Evolutionary conservation across 352 stramenopile genomes (phyloP), one percentile per base, ranked within the genome.

Genomic region (Phytophthora fragariaefolia): DNA sequence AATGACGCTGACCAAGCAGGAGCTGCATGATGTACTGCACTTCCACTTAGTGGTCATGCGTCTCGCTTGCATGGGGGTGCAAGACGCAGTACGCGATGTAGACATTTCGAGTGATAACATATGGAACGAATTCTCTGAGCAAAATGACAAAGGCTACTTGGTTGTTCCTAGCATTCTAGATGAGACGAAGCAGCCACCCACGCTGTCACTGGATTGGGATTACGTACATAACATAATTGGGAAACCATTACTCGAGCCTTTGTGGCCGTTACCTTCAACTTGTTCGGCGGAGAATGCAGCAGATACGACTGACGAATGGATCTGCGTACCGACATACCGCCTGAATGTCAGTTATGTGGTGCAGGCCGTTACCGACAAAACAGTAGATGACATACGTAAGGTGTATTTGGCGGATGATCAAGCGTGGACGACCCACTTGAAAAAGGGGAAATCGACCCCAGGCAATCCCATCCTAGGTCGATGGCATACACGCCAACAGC

Each of bases 141-240:
- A 92, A 60, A 96, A 96, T 52, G 88, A 96, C 74, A 96, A 96
- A 49, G 88, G 88, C 3, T 96, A 96, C 55, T 45, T 96, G 28
- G 85, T 96, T 27, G 84, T 93, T 1, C 83, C 87, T 15, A 85
- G 78, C n/a, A 46, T 76, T 23, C 4, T 76, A 32, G 58, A 80
- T 55, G 55, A 70, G 6, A 57, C 71, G 5, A 65, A 24, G 23
- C 34, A 71, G 47, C 50, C 71, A 4, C 28, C 63, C 9, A 57
- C 61, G 15, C 34, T 74, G 23, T 69, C 61, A 12, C 73, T 93
- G 2, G 85, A 95, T 48, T 95, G 87, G 87, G 63, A 72, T 1
- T 90, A 89, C 59, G 38, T 95, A 5, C 64, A 56, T 15, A 73
- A 92, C 10, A 88, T 95, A 15, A 77, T 93, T 5, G 50, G 63